Evolutionary conservation across 345 rosid species (phyloP), one percentile per base, ranked within the genome.

Genomic region (Syzygium aromaticum): DNA sequence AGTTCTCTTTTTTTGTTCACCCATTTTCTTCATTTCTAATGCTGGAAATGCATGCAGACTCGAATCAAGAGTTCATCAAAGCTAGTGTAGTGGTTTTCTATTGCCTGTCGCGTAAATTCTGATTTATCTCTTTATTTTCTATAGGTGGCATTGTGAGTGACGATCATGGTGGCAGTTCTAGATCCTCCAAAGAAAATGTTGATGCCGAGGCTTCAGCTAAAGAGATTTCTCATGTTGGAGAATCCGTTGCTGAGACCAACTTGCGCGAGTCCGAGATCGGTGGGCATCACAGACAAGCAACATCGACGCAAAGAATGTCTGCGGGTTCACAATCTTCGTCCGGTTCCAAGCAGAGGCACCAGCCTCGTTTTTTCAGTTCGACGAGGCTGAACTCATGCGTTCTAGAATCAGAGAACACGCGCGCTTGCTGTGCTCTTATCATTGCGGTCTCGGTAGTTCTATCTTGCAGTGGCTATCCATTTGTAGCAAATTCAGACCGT

Each of bases 361-460:
- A 25, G 49, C 88, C 85, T 77, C 23, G 1, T n/a, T 52, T 87
- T 30, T 94, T 96, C 90, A 92, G 93, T 83, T 92, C 96, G 85
- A 95, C 91, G 87, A 90, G 90, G 52, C 84, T 95, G 25, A 92
- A 91, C 86, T 90, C 91, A 51, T 93, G 95, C 88, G 91, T 96
- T 80, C 85, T 93, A 56, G 90, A 91, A 80, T 92, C 98, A 3
- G 93, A 95, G 85, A 90, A 89, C 77, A 90, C 85, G 19, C 94
- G 98, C 7, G 94, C 92, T 56, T 83, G 91, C 28, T 95, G 93
- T 87, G 94, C 96, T 77, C 90, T 95, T 25, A 78, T 91, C n/a
- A 90, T 94, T 88, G 96, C 95, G 11, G 86, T 88, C 22, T 85
- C 93, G 40, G 98, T 94, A 57, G 92, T 96, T 61, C 85, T 95